A percentile compares a stretch with the other conserved stretches of the same genome.
Conservation (phyloP, 2,329 filamentous ascomycete genomes). For the Bipolaris bicolor region DNA sequence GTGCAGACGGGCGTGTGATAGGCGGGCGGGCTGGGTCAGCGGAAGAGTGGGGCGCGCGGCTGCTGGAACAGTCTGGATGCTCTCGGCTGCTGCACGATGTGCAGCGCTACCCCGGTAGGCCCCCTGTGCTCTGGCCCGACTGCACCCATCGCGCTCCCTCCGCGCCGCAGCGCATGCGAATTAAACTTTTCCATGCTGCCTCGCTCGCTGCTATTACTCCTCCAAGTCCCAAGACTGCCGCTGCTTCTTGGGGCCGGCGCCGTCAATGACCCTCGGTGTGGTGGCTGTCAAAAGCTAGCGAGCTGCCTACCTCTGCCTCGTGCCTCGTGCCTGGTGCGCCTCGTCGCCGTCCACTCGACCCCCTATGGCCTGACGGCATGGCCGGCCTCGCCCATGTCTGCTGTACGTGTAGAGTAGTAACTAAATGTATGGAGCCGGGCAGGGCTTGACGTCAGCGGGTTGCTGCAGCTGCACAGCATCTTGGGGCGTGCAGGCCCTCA, state of each 20-base stretch:
- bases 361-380: too few species aligned
- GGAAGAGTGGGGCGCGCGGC: slow-evolving; percentile 23
- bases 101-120: slow-evolving; percentile 24
- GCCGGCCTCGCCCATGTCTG: too few species aligned
- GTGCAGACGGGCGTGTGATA: background rate
- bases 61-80: slow-evolving; percentile 30
- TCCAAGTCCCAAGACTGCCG: background rate
- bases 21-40: slow-evolving; percentile 7
- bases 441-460: slow-evolving; percentile 14
- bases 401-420: too few species aligned
- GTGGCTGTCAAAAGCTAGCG: slow-evolving; percentile 11
- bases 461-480: slow-evolving; percentile 7
- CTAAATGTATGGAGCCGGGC: background rate
- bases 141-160: slow-evolving; percentile 17
- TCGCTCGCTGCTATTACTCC: too few species aligned
- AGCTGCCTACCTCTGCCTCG: background rate
- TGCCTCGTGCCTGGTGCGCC: background rate
- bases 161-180: slow-evolving; percentile 8
- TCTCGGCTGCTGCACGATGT: slow-evolving; percentile 25
- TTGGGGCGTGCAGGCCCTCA: background rate
- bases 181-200: slow-evolving; percentile 9
- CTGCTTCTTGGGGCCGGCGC: background rate
- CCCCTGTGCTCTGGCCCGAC: slow-evolving; percentile 21
- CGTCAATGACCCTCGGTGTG: slow-evolving; percentile 1
- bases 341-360: background rate